Percentiles rank a stretch among this genome's conserved stretches.
Conservation (phyloP, 129 eudicot species). For the Pulicaria dysenterica region DNA sequence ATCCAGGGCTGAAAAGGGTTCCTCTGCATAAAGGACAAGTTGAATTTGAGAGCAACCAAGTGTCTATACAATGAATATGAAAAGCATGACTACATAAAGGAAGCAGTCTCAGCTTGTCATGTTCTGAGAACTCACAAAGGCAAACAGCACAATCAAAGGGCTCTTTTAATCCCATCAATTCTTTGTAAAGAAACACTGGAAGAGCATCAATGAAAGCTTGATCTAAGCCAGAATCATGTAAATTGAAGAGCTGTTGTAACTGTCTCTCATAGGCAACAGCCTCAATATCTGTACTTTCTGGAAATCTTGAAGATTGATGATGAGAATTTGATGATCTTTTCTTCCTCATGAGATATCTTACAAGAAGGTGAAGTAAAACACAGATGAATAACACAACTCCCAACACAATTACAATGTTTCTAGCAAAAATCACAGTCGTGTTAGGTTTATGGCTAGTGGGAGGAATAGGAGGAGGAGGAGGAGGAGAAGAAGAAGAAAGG, state of each 20-base stretch:
- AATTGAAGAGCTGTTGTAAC: slow-evolving; percentile 71
- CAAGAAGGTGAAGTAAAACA: slow-evolving; percentile 62
- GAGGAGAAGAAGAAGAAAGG: slow-evolving; percentile 30
- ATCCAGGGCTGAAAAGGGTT: slow-evolving; percentile 63
- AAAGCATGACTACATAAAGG: slow-evolving; percentile 96
- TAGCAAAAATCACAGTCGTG: slow-evolving; percentile 47
- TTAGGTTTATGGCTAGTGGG: slow-evolving; percentile 44
- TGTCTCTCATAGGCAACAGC: slow-evolving; percentile 62
- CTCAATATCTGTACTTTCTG: slow-evolving; percentile 41
- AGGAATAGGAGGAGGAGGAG: slow-evolving; percentile 30
- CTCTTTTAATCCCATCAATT: slow-evolving; percentile 73
- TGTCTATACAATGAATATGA: slow-evolving; percentile 90
- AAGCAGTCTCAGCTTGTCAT: slow-evolving; percentile 71
- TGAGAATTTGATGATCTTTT: slow-evolving; percentile 45
- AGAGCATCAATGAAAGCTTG: slow-evolving; percentile 84
- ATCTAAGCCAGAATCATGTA: slow-evolving; percentile 91
- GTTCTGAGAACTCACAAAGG: slow-evolving; percentile 72
- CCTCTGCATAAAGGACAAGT: slow-evolving; percentile 95
- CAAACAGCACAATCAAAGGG: slow-evolving; percentile 99
- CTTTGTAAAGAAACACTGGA: slow-evolving; percentile 82
- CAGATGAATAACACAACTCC: slow-evolving; percentile 61
- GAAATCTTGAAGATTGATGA: slow-evolving; percentile 53
- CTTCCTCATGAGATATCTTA: slow-evolving; percentile 50
- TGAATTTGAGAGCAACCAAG: slow-evolving; percentile 92
- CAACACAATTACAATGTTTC: slow-evolving; percentile 51